Evolutionary conservation across 192 early-diverging fungal species (phyloP).

Genomic region (Gamsiella multidivaricata): DNA sequence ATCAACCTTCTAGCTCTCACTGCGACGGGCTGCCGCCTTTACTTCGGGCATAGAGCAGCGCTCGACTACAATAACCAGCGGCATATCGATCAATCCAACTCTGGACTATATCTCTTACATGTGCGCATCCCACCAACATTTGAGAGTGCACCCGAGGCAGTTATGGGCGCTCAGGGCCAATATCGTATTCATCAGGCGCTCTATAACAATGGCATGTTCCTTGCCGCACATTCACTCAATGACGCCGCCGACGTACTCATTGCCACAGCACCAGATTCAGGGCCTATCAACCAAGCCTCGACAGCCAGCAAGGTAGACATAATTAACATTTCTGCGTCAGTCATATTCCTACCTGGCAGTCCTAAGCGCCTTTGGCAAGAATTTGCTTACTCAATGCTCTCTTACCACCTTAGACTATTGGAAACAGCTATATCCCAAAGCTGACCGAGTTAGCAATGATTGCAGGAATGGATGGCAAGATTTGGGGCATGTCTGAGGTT

Average conservation of each 20-base stretch:
- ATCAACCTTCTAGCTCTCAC: slow-evolving; percentile 85
- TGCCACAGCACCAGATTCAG: slow-evolving; percentile 71
- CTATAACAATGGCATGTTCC: slow-evolving; percentile 74
- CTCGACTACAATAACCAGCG: slow-evolving; percentile 38
- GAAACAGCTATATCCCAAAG: slow-evolving; percentile 39
- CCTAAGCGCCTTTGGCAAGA: not conserved
- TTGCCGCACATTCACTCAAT: slow-evolving; percentile 72
- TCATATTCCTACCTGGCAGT: no score
- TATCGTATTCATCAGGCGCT: slow-evolving; percentile 69
- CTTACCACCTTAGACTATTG: slow-evolving; percentile 15
- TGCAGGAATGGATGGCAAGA: slow-evolving; percentile 78
- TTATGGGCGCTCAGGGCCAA: slow-evolving; percentile 37
- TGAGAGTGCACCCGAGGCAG: slow-evolving; percentile 41
- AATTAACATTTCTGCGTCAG: not conserved
- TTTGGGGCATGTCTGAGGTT: slow-evolving; percentile 83
- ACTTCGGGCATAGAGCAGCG: slow-evolving; percentile 67
- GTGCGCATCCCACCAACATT: slow-evolving; percentile 75
- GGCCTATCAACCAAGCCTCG: slow-evolving; percentile 57
- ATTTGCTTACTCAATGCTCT: not conserved
- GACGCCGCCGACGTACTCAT: slow-evolving; percentile 80
- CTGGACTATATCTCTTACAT: slow-evolving; percentile 67
- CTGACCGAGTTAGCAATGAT: slow-evolving; percentile 62
- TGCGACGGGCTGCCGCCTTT: slow-evolving; percentile 79
- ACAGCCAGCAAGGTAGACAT: slow-evolving; percentile 33
- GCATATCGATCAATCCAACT: slow-evolving; percentile 8